phyloP scores from a whole-genome alignment of 257 asterid species.

The Capsicum chinense region DNA sequence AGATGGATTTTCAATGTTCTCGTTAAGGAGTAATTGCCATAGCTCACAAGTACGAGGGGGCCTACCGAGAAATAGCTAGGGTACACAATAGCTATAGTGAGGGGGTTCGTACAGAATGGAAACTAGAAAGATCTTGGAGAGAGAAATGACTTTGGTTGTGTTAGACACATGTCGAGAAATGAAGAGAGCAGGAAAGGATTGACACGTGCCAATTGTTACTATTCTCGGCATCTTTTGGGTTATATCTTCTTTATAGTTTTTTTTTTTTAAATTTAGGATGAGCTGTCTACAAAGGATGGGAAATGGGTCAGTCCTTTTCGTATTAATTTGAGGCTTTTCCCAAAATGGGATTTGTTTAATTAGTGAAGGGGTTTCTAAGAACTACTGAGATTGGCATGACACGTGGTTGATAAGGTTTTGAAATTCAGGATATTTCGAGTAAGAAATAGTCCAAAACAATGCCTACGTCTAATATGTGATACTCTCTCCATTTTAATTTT shows the following conservation, averaged over 20 bases:
- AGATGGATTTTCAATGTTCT: no score
- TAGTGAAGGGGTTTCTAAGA: neutral
- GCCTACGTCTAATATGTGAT: no score
- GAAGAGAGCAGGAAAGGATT: neutral
- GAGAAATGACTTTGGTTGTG: neutral
- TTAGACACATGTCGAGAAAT: neutral
- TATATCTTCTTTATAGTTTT: neutral
- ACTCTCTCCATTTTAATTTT: no score
- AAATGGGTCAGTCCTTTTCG: neutral
- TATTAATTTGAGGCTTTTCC: neutral
- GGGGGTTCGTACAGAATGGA: neutral
- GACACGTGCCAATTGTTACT: neutral
- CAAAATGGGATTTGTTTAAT: neutral
- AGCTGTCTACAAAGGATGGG: constrained; percentile 2
- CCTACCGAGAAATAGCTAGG: neutral
- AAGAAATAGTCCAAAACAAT: neutral
- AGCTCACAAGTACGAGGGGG: neutral
- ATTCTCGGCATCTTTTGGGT: neutral
- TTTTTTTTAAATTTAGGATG: neutral
- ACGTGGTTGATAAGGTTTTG: neutral
- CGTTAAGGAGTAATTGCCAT: no score
- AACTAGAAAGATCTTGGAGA: neutral
- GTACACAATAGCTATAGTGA: neutral
- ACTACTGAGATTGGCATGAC: neutral
- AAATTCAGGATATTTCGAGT: neutral